These are phyloP conservation scores for Acacia acuminata DNA, from an alignment of 306 rosid species.

Conservation along the genomic window DNA sequence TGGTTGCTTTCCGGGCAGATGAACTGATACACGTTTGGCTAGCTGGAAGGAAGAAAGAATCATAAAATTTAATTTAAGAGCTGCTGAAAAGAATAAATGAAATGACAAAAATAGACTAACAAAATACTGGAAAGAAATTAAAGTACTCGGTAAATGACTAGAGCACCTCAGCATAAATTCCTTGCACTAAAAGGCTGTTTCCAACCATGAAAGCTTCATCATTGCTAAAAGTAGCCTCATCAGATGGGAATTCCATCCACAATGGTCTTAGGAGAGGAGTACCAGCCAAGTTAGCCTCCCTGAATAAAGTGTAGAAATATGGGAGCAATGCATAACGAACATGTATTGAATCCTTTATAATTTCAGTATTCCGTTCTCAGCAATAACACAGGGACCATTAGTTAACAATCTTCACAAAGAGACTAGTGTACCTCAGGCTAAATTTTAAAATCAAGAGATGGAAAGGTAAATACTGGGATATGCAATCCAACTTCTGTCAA, in stretches of 20 bases:
- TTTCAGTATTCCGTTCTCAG: slow-evolving; percentile 80
- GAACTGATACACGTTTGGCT: slow-evolving; percentile 74
- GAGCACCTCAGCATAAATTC: slow-evolving; percentile 85
- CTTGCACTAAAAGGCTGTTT: slow-evolving; percentile 87
- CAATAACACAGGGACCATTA: slow-evolving; percentile 36
- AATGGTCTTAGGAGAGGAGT: slow-evolving; percentile 86
- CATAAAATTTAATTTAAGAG: slow-evolving; percentile 10
- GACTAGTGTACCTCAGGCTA: slow-evolving; percentile 7
- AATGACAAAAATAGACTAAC: not conserved
- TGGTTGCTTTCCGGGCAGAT: slow-evolving; percentile 84
- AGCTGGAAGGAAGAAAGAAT: slow-evolving; percentile 44
- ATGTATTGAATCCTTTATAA: slow-evolving; percentile 84
- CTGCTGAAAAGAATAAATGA: slow-evolving; percentile 20
- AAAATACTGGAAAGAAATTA: slow-evolving; percentile 11
- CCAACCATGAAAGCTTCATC: slow-evolving; percentile 99
- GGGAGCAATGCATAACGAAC: slow-evolving; percentile 86
- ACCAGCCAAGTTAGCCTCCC: slow-evolving; percentile 88
- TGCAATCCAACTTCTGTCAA: slow-evolving; percentile 3
- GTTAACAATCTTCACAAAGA: slow-evolving; percentile 21
- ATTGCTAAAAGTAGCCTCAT: slow-evolving; percentile 85
- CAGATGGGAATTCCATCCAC: slow-evolving; percentile 98
- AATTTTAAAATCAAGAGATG: slow-evolving; percentile 12
- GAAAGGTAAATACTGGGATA: slow-evolving; percentile 5
- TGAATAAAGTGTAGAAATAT: slow-evolving; percentile 83
- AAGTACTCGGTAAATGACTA: slow-evolving; percentile 18